phyloP scores from a whole-genome alignment of 345 rosid genomes.

The Salix caprea region DNA sequence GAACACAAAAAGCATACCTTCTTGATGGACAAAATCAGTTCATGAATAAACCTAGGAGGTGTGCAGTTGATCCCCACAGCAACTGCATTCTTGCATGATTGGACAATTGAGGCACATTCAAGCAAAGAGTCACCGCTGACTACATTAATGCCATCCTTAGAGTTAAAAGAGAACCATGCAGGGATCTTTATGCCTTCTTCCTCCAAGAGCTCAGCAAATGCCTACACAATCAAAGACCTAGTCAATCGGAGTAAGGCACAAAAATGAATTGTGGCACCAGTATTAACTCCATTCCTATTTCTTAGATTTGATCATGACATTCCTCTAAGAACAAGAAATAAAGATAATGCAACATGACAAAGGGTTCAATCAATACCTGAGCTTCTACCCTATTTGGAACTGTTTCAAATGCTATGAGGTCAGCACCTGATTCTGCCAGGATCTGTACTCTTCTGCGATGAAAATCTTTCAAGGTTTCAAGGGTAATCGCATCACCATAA shows the following conservation, averaged over 20 bases:
- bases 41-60: conserved; percentile 74
- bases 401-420: conserved; percentile 76
- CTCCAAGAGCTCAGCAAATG: conserved; percentile 62
- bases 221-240: conserved; percentile 31
- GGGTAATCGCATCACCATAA: conserved; percentile 57
- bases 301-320: neutral
- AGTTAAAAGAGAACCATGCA: conserved; percentile 76
- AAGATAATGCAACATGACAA: neutral
- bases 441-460: conserved; percentile 71
- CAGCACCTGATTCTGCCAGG: conserved; percentile 65
- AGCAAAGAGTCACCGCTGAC: conserved; percentile 71
- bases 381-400: conserved; percentile 83
- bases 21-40: conserved; percentile 41
- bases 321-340: neutral
- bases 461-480: conserved; percentile 55
- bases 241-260: neutral
- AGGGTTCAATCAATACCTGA: conserved; percentile 43
- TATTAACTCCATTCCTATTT: neutral
- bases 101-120: conserved; percentile 60
- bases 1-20: conserved; percentile 37
- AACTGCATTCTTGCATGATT: conserved; percentile 56
- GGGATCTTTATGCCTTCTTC: conserved; percentile 60
- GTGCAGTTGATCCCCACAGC: conserved; percentile 86
- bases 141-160: conserved; percentile 67
- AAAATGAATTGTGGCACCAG: neutral